These are phyloP conservation scores for Neckera pumila DNA, from an alignment of 225 moss, liverwort and hornwort species.

Conservation along the genomic window DNA sequence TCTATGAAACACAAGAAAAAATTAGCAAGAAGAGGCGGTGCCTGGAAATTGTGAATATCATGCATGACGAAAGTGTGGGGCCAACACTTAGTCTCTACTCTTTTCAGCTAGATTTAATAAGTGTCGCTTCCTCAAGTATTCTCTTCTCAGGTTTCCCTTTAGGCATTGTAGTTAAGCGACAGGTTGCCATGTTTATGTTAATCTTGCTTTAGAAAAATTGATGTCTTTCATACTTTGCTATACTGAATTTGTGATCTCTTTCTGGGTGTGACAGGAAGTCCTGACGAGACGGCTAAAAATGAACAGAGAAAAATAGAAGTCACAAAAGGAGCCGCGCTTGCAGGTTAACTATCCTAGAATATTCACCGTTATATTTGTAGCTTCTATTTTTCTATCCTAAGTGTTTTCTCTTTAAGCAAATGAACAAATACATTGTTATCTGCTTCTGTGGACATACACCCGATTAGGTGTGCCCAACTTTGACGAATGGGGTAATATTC, in stretches of 20 bases:
- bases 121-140: background rate
- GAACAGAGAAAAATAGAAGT: slow-evolving; percentile 25
- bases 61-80: background rate
- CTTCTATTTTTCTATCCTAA: background rate
- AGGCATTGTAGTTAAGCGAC: background rate
- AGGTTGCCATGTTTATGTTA: background rate
- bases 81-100: background rate
- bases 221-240: background rate
- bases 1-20: background rate
- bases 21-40: background rate
- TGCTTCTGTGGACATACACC: background rate
- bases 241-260: background rate
- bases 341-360: slow-evolving; percentile 31
- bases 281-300: slow-evolving; percentile 17
- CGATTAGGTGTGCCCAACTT: background rate
- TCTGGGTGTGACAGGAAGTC: slow-evolving; percentile 1
- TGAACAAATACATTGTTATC: background rate
- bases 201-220: background rate
- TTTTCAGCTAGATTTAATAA: background rate
- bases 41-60: background rate
- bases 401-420: background rate
- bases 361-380: background rate
- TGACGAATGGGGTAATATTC: background rate
- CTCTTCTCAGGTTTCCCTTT: background rate
- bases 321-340: slow-evolving; percentile 60